Conservation (phyloP, 306 rosid genomes). For the Cucumis melo region DNA sequence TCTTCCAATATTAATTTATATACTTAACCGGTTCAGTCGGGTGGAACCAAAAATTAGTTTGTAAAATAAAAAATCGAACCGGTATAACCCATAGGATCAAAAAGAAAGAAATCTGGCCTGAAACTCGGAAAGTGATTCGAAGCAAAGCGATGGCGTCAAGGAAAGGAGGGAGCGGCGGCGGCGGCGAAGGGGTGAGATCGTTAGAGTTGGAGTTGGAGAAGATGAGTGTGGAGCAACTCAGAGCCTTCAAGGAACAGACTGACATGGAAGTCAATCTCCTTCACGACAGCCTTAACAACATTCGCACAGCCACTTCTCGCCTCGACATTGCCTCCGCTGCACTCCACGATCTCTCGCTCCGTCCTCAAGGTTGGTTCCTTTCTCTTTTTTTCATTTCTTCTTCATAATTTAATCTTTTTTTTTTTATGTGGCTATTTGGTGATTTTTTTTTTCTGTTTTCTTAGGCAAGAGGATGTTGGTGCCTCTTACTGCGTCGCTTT, state of each 20-base stretch:
- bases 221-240: slow-evolving; percentile 82
- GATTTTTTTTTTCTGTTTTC: neutral
- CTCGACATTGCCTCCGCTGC: slow-evolving; percentile 74
- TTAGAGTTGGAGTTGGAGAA: slow-evolving; percentile 46
- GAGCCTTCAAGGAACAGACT: slow-evolving; percentile 60
- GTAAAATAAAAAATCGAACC: too few species aligned
- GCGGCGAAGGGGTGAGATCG: slow-evolving; percentile 11
- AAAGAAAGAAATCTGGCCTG: neutral
- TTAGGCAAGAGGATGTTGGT: slow-evolving; percentile 55
- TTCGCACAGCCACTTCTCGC: slow-evolving; percentile 79
- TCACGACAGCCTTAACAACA: slow-evolving; percentile 70
- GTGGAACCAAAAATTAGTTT: too few species aligned
- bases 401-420: neutral
- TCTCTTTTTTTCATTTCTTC: neutral
- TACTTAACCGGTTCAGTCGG: too few species aligned
- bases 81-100: too few species aligned
- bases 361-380: slow-evolving; percentile 31
- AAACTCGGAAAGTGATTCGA: neutral
- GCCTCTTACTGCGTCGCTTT: slow-evolving; percentile 91
- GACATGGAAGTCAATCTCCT: slow-evolving; percentile 84
- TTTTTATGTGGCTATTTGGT: neutral
- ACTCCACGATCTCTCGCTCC: slow-evolving; percentile 72
- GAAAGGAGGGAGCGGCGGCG: slow-evolving; percentile 10
- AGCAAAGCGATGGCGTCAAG: slow-evolving; percentile 25
- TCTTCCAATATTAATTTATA: too few species aligned